Evolutionary conservation across 1,139 yeast species (phyloP).

Genomic region (Kodamaea sp.): DNA sequence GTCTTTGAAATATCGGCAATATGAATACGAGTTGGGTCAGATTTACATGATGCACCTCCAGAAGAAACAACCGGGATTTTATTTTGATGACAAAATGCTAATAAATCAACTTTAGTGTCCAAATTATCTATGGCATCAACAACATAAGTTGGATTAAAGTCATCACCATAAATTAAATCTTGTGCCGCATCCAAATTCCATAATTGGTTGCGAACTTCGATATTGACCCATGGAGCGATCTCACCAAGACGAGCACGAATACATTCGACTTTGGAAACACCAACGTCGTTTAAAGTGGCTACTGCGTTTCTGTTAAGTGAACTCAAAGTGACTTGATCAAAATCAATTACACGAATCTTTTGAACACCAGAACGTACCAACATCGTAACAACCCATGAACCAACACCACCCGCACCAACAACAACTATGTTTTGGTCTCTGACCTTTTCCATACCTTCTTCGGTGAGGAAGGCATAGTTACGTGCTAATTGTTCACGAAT

Average conservation of each 20-base stretch:
- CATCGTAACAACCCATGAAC: conserved; percentile 95
- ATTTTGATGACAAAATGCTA: conserved; percentile 64
- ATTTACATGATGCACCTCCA: conserved; percentile 90
- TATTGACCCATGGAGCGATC: conserved; percentile 88
- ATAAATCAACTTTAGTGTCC: conserved; percentile 87
- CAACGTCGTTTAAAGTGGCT: conserved; percentile 85
- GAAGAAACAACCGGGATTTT: conserved; percentile 70
- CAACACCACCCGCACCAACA: conserved; percentile 99
- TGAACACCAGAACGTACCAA: conserved; percentile 87
- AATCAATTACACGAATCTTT: conserved; percentile 75
- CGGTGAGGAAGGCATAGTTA: conserved; percentile 86
- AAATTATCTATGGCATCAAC: conserved; percentile 95
- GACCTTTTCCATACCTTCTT: conserved; percentile 74
- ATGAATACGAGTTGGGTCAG: conserved; percentile 47
- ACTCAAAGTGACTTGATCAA: conserved; percentile 91
- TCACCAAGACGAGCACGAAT: conserved; percentile 58
- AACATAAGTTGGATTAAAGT: conserved; percentile 63
- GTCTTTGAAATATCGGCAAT: conserved; percentile 49
- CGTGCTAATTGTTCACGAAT: conserved; percentile 89
- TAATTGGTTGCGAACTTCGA: conserved; percentile 72
- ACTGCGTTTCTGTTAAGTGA: conserved; percentile 93
- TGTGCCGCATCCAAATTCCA: conserved; percentile 70
- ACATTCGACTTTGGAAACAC: conserved; percentile 82
- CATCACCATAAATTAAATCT: conserved; percentile 51
- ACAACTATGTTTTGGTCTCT: conserved; percentile 74